Evolutionary conservation across 148 eudicot species (phyloP), one percentile per base, ranked within the genome.

Genomic region (Vaccinium vitisidaea): DNA sequence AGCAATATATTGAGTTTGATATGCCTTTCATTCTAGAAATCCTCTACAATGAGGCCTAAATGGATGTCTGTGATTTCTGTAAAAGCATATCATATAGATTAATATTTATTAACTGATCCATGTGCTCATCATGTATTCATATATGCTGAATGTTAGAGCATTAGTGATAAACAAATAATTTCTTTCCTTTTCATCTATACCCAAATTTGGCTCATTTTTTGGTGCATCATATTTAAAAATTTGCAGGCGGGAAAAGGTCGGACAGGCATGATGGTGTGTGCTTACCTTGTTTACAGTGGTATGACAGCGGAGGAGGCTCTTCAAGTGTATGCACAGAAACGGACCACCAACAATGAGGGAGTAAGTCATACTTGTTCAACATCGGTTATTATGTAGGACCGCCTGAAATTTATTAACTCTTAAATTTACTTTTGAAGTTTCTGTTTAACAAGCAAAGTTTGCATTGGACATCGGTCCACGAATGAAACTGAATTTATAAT

Each of bases 181-280:
- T 52, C 4, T 65, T 15, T 46, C 52, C 30, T 69, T 23, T 27
- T 53, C 5, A 25, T 71, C 53, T 53, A 23, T 52, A 10, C 7
- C 15, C 32, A 27, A 39, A 16, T 67, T 63, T 46, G 55, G 74
- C 32, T 63, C 15, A 27, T 25, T 19, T 23, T 15, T 84, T 80
- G 58, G 21, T 50, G 23, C 36, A 56, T 25, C 7, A 70, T 32
- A 8, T 70, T 54, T 36, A 43, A 48, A 48, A 77, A 63, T 82
- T 70, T 81, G 81, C 86, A 92, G 95, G 95, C 95, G 30, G 95
- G 95, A 79, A 92, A 92, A 87, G 93, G 95, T 58, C 87, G 95
- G 83, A 92, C 93, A 1, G 93, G 93, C 74, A 85, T 92, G 79
- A 92, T 92, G 95, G 91, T 92, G 54, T 90, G 88, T 30, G 85